Evolutionary conservation across 2,329 filamentous ascomycete species (phyloP).

Genomic region (Penicillium sp.): DNA sequence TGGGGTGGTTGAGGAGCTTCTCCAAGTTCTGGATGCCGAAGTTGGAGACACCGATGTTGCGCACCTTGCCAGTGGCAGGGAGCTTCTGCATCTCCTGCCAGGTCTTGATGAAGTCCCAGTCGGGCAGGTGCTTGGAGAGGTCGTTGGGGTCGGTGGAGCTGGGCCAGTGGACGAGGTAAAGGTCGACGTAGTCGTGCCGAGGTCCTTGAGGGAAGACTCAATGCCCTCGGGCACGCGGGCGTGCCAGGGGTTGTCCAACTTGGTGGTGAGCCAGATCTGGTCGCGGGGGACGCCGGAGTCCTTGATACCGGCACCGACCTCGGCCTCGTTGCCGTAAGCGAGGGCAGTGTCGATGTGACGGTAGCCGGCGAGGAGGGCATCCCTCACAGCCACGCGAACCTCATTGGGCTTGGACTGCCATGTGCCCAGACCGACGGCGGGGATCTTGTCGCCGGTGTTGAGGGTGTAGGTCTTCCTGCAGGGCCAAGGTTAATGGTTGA

Average conservation of each 20-base stretch:
- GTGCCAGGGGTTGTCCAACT: constrained; percentile 68
- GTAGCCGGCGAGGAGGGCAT: constrained; percentile 55
- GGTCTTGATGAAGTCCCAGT: constrained; percentile 83
- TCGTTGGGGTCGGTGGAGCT: constrained; percentile 55
- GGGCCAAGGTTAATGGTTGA: not conserved
- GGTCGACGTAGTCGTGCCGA: constrained; percentile 68
- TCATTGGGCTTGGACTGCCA: constrained; percentile 59
- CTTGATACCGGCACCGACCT: constrained; percentile 67
- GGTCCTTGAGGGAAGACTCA: constrained; percentile 63
- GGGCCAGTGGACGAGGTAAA: constrained; percentile 73
- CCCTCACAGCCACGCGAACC: constrained; percentile 51
- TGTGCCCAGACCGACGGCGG: constrained; percentile 56
- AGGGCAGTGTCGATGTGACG: constrained; percentile 57
- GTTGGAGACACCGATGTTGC: constrained; percentile 84
- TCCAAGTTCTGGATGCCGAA: constrained; percentile 80
- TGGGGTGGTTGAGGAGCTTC: constrained; percentile 69
- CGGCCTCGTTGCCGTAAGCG: constrained; percentile 65
- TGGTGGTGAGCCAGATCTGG: constrained; percentile 70
- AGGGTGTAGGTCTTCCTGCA: constrained; percentile 46
- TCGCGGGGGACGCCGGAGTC: constrained; percentile 67
- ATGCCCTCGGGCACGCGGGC: constrained; percentile 64
- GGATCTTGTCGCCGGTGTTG: constrained; percentile 53
- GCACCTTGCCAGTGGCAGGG: constrained; percentile 61
- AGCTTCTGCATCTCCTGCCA: constrained; percentile 56
- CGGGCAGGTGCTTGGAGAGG: constrained; percentile 64